Percentiles rank a stretch among this genome's conserved stretches.
Evolutionary conservation across 768 basidiomycete species (phyloP).

Genomic region (Tephrocybe rancida): DNA sequence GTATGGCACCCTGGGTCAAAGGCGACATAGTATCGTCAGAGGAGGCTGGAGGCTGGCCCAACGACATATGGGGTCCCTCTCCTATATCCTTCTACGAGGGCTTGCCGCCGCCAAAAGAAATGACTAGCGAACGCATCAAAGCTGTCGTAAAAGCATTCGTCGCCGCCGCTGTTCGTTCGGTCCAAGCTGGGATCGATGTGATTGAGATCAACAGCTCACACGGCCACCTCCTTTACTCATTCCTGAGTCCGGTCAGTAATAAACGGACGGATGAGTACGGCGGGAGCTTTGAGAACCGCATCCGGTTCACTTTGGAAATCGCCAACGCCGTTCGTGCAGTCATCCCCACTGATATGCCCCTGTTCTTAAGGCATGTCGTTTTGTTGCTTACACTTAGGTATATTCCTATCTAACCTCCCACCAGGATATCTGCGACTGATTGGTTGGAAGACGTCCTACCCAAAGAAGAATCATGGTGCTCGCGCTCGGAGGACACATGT

Average conservation of each 20-base stretch:
- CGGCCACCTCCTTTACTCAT: conserved; percentile 57
- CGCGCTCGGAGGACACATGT: conserved; percentile 63
- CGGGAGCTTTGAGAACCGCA: conserved; percentile 70
- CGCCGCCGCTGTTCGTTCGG: conserved; percentile 49
- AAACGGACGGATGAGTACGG: conserved; percentile 70
- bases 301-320: conserved; percentile 60
- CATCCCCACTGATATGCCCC: conserved; percentile 64
- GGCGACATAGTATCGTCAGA: conserved; percentile 33
- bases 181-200: conserved; percentile 61
- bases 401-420: background rate
- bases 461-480: conserved; percentile 62
- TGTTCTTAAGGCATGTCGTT: conserved; percentile 62
- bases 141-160: conserved; percentile 56
- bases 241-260: conserved; percentile 62
- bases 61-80: conserved; percentile 59
- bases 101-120: conserved; percentile 55
- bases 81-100: conserved; percentile 41
- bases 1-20: conserved; percentile 62
- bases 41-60: conserved; percentile 48
- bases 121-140: conserved; percentile 59
- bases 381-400: background rate
- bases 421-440: conserved; percentile 69
- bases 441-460: conserved; percentile 64
- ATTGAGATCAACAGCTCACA: conserved; percentile 68
- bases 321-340: conserved; percentile 62